Conservation (phyloP, 257 asterid genomes). For the Datura wrightii region DNA sequence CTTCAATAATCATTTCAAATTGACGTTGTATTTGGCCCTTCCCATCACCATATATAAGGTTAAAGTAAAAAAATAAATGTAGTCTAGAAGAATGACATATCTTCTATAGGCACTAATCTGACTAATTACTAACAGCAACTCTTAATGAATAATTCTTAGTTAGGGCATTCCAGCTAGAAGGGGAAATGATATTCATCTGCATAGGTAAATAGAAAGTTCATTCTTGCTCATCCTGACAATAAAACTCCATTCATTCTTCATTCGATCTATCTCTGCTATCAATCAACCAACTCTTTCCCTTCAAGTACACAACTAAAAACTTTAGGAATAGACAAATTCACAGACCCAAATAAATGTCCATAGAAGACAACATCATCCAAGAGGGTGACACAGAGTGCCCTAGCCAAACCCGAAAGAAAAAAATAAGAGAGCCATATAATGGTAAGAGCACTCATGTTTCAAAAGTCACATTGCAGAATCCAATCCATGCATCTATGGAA, state of each 20-base stretch:
- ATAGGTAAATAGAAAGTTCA: neutral
- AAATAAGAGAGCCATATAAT: neutral
- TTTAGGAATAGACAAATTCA: neutral
- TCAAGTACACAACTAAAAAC: neutral
- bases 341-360: neutral
- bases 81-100: neutral
- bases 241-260: neutral
- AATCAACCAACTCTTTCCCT: neutral
- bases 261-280: neutral
- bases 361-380: neutral
- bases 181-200: neutral
- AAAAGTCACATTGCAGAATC: neutral
- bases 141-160: neutral
- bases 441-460: neutral
- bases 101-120: neutral
- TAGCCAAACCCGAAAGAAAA: neutral
- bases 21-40: neutral
- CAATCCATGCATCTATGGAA: neutral
- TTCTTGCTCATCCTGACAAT: neutral
- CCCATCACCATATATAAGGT: neutral
- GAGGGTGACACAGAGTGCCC: neutral
- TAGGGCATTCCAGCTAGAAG: too few species aligned
- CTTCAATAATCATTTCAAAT: slow-evolving; percentile 15
- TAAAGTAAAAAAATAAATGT: neutral
- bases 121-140: slow-evolving; percentile 14